phyloP scores from a whole-genome alignment of 2,329 filamentous ascomycete species.

The Claviceps sp. region DNA sequence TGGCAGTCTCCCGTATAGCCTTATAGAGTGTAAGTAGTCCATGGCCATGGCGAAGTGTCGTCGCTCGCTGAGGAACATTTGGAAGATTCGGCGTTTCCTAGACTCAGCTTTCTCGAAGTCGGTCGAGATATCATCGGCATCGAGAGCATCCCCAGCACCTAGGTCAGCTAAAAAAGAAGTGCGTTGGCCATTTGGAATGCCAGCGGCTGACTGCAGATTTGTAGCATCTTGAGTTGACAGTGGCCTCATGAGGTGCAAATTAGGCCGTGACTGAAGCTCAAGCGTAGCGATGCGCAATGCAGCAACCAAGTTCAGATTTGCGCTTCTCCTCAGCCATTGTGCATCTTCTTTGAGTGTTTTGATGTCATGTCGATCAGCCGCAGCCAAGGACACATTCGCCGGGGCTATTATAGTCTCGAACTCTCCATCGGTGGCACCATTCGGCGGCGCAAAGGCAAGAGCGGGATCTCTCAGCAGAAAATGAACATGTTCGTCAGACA shows the following conservation, averaged over 20 bases:
- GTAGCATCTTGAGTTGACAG: constrained; percentile 67
- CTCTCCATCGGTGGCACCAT: constrained; percentile 48
- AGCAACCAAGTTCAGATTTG: constrained; percentile 64
- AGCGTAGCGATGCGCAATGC: constrained; percentile 68
- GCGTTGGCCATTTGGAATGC: constrained; percentile 45
- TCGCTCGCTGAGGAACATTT: constrained; percentile 59
- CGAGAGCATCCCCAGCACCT: constrained; percentile 29
- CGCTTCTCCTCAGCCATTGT: constrained; percentile 69
- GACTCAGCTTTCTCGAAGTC: constrained; percentile 50
- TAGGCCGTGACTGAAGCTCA: constrained; percentile 72
- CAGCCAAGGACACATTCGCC: constrained; percentile 63
- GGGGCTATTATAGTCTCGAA: constrained; percentile 80
- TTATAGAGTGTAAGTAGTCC: constrained; percentile 40
- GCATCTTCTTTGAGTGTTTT: constrained; percentile 74
- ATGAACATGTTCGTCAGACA: constrained; percentile 55
- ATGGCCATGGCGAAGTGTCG: constrained; percentile 52
- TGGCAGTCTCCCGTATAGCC: constrained; percentile 26
- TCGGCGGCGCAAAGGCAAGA: constrained; percentile 51
- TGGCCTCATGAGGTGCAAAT: constrained; percentile 54
- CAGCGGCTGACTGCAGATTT: constrained; percentile 62
- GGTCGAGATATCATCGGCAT: constrained; percentile 40
- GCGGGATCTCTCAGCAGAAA: constrained; percentile 55
- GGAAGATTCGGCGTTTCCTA: constrained; percentile 54
- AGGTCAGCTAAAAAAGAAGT: constrained; percentile 43
- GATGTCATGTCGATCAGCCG: constrained; percentile 56